Conservation (phyloP, 495 filamentous ascomycete genomes). For the Talaromyces ruber region DNA sequence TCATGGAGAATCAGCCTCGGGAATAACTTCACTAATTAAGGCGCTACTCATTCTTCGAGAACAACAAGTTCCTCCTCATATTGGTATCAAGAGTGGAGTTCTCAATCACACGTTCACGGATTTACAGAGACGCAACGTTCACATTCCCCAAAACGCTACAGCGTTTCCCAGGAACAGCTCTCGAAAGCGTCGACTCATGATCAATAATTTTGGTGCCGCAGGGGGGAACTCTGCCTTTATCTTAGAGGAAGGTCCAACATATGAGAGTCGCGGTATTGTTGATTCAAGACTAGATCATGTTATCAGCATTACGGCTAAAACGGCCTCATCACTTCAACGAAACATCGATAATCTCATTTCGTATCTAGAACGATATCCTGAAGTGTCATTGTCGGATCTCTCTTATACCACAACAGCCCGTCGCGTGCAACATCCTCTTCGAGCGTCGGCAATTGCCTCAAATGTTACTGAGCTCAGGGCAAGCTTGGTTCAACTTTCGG, state of each 20-base stretch:
- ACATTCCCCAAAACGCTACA: conserved; percentile 50
- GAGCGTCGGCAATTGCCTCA: conserved; percentile 39
- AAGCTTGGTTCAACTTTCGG: conserved; percentile 14
- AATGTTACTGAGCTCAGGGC: conserved; percentile 5
- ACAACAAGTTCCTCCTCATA: conserved; percentile 60
- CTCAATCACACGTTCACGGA: conserved; percentile 71
- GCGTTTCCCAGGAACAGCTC: conserved; percentile 55
- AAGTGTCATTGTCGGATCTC: conserved; percentile 29
- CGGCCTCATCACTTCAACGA: conserved; percentile 42
- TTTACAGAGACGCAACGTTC: conserved; percentile 42
- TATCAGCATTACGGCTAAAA: conserved; percentile 44
- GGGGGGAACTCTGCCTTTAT: conserved; percentile 46
- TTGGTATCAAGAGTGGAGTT: conserved; percentile 42
- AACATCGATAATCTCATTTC: conserved; percentile 43
- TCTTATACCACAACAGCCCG: conserved; percentile 79
- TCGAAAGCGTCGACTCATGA: conserved; percentile 51
- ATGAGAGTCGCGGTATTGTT: conserved; percentile 39
- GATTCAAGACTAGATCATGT: conserved; percentile 45
- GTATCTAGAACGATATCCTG: conserved; percentile 42
- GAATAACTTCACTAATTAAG: conserved; percentile 67
- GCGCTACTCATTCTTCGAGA: conserved; percentile 69
- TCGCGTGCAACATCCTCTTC: conserved; percentile 68
- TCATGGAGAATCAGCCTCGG: conserved; percentile 73
- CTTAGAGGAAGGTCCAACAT: conserved; percentile 29
- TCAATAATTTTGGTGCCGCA: conserved; percentile 62